phyloP scores from a whole-genome alignment of 129 eudicot genomes.

The Lonicera japonica region DNA sequence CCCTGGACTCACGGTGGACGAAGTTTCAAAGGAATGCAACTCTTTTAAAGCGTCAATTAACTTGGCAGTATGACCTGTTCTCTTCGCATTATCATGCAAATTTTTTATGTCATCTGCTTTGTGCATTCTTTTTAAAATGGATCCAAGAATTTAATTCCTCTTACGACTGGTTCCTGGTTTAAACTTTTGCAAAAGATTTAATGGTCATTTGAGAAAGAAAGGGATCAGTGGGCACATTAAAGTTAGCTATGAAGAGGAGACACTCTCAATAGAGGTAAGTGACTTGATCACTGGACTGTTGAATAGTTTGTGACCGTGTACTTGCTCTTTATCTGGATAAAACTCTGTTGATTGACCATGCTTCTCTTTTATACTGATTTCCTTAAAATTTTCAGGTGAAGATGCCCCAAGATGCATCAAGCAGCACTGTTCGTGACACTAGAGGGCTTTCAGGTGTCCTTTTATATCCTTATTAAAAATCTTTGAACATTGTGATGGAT shows the following conservation, averaged over 20 bases:
- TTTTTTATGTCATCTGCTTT: not conserved
- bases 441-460: constrained; percentile 85
- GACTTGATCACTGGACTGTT: constrained; percentile 4
- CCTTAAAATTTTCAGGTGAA: constrained; percentile 45
- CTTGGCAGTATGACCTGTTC: constrained; percentile 63
- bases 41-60: constrained; percentile 60
- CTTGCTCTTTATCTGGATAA: not conserved
- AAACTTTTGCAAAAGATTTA: constrained; percentile 47
- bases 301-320: not conserved
- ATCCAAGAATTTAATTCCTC: not conserved
- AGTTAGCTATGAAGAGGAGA: constrained; percentile 71
- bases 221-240: constrained; percentile 76
- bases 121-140: not conserved
- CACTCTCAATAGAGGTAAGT: constrained; percentile 81
- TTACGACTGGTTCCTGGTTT: not conserved
- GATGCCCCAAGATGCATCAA: constrained; percentile 96
- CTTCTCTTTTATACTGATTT: constrained; percentile 6
- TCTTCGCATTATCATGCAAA: not conserved
- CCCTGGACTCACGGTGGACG: constrained; percentile 57
- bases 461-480: not conserved
- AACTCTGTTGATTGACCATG: too few relatives aligned
- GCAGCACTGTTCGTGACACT: constrained; percentile 66
- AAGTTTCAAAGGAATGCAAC: constrained; percentile 80
- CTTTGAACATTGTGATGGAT: not conserved
- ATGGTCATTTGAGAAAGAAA: constrained; percentile 75